Base-by-base conservation (phyloP, 2,329 filamentous ascomycete genomes). In the Coniochaeta ligniaria region DNA sequence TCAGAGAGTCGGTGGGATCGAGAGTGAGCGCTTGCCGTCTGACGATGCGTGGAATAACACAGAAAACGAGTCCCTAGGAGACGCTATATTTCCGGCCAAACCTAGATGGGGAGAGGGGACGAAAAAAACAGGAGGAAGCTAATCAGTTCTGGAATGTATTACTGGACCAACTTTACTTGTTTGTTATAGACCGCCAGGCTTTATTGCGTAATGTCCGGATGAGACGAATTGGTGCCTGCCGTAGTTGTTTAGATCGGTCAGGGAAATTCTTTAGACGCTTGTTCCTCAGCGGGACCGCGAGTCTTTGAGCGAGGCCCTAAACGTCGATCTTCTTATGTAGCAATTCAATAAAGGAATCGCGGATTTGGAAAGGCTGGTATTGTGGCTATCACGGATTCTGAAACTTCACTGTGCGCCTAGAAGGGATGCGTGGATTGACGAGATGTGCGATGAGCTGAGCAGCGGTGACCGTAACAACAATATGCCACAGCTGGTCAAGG, bases 361-460 rank as follows among this genome's bases (percentile, higher is more conserved):
- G 52, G 91, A 98, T 73, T 80, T 98, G 66, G 88, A 92, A 64
- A 88, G 89, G 68, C 79, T 98, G 61, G 88, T 92, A 0, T 82
- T 82, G 56, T 98, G 94, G 94, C 80, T 97, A 60, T 91, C 91
- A 1, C 82, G 83, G 33, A 83, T 98, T 1, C 80, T 99, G 65
- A 97, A 97, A 73, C 90, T 90, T 58, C 94, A 97, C 74, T 98
- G 95, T 74, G 94, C 95, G 9, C 94, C 95, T 2, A 96, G 97
- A 91, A 86, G 95, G 62, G 94, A 98, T 72, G 85, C 88, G 60
- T 90, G 88, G 84, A 92, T 96, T 2, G 92, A 96, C 73, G 84
- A 88, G 63, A 97, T 98, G 93, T 92, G 95, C 65, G 80, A 82
- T 62, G 85, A 90, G 70, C 86, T 96, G 50, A 88, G 85, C 68